Conservation (phyloP, 140 eudicot genomes). For the Oenanthe javanica region DNA sequence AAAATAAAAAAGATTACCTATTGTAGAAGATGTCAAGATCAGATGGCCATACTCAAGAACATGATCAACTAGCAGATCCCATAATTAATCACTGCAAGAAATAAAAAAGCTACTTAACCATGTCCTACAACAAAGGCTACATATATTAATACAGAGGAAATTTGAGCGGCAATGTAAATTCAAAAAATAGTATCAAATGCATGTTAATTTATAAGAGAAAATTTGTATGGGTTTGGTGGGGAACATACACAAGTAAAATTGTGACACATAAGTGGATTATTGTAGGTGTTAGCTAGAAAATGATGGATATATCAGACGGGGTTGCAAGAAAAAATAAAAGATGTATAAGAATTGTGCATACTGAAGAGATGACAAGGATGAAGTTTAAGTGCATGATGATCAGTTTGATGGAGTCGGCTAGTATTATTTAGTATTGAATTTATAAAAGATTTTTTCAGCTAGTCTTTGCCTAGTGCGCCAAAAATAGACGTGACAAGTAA, state of each 20-base stretch:
- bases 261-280: neutral
- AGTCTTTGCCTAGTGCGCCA: neutral
- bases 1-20: conserved; percentile 12
- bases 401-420: neutral
- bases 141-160: neutral
- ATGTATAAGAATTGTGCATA: neutral
- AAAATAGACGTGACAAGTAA: neutral
- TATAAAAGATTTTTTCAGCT: neutral
- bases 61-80: conserved; percentile 11
- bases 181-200: neutral
- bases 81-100: conserved; percentile 4
- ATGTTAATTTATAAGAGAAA: neutral
- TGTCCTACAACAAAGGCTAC: conserved; percentile 2
- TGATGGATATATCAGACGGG: neutral
- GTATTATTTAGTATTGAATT: neutral
- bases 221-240: neutral
- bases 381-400: neutral
- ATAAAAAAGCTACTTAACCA: neutral
- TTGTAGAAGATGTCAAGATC: neutral
- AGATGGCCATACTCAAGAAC: conserved; percentile 2
- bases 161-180: neutral
- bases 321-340: neutral
- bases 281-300: neutral
- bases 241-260: conserved; percentile 4
- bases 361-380: neutral